phyloP scores from a whole-genome alignment of 2,329 filamentous ascomycete species.

The Fusarium tuaranense region DNA sequence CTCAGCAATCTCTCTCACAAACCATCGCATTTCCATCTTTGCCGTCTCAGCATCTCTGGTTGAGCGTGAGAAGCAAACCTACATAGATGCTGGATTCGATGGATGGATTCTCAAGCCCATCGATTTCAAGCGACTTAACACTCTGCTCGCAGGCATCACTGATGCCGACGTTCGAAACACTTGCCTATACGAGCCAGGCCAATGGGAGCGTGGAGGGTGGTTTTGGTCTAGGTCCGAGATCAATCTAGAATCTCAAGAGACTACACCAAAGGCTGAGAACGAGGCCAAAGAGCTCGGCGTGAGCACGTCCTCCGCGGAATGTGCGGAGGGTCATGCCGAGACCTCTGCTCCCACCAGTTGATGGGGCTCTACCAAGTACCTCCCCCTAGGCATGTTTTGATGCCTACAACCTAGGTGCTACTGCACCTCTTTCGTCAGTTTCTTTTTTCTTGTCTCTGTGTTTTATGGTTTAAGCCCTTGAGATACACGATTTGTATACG shows the following conservation, averaged over 20 bases:
- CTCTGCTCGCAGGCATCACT: conserved; percentile 76
- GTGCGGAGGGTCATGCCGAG: neutral
- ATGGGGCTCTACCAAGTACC: neutral
- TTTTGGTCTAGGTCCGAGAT: conserved; percentile 57
- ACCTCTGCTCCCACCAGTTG: neutral
- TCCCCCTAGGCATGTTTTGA: neutral
- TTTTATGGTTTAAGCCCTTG: conserved; percentile 4
- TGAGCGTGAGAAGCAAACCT: conserved; percentile 75
- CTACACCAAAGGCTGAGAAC: conserved; percentile 45
- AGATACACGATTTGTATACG: conserved; percentile 32
- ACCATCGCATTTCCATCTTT: conserved; percentile 82
- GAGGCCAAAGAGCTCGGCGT: conserved; percentile 33
- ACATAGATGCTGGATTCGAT: conserved; percentile 85
- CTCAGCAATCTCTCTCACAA: conserved; percentile 68
- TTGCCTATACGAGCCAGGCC: conserved; percentile 76
- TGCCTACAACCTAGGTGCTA: neutral
- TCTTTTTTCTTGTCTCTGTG: neutral
- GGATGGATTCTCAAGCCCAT: conserved; percentile 93
- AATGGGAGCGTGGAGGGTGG: conserved; percentile 92
- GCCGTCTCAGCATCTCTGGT: conserved; percentile 87
- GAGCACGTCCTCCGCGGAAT: neutral
- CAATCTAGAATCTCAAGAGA: conserved; percentile 32
- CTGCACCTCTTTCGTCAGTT: neutral
- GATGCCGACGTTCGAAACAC: conserved; percentile 67
- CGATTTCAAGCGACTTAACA: conserved; percentile 79